Evolutionary conservation across 139 green algal species (phyloP).

Genomic region (Coccomyxa sp.): DNA sequence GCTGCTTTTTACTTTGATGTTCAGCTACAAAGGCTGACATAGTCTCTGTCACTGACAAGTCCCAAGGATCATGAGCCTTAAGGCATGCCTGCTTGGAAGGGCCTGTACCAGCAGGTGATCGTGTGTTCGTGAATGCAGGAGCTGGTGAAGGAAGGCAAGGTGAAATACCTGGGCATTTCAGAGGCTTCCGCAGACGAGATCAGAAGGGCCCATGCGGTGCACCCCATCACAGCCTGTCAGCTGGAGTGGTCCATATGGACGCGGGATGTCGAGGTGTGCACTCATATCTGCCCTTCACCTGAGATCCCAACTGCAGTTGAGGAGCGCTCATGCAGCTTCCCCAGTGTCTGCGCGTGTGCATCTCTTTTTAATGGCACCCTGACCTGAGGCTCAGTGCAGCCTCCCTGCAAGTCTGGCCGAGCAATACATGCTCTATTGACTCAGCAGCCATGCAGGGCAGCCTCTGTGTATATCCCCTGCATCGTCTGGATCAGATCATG

Average conservation of each 20-base stretch:
- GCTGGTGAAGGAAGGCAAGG: conserved; percentile 65
- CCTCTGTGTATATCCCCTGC: too few species aligned
- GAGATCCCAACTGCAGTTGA: not conserved
- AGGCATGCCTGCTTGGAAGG: too few species aligned
- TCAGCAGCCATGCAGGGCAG: too few species aligned
- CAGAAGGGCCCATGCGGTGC: conserved; percentile 51
- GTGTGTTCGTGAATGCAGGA: conserved; percentile 15
- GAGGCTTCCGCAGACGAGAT: conserved; percentile 58
- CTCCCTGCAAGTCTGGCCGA: not conserved
- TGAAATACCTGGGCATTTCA: conserved; percentile 69
- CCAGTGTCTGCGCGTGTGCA: not conserved
- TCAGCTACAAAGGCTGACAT: too few species aligned
- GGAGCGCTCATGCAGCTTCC: too few species aligned
- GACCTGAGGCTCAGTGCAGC: not conserved
- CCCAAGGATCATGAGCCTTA: too few species aligned
- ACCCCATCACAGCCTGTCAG: conserved; percentile 49
- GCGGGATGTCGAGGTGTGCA: conserved; percentile 52
- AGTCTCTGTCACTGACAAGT: too few species aligned
- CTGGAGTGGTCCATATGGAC: conserved; percentile 69
- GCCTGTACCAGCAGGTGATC: too few species aligned
- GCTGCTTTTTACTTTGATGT: too few species aligned
- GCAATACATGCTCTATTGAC: too few species aligned
- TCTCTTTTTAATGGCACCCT: too few species aligned
- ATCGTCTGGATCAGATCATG: not conserved
- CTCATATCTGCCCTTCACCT: not conserved